phyloP scores from a whole-genome alignment of 2,329 filamentous ascomycete species.

The Colletotrichum tropicicola region DNA sequence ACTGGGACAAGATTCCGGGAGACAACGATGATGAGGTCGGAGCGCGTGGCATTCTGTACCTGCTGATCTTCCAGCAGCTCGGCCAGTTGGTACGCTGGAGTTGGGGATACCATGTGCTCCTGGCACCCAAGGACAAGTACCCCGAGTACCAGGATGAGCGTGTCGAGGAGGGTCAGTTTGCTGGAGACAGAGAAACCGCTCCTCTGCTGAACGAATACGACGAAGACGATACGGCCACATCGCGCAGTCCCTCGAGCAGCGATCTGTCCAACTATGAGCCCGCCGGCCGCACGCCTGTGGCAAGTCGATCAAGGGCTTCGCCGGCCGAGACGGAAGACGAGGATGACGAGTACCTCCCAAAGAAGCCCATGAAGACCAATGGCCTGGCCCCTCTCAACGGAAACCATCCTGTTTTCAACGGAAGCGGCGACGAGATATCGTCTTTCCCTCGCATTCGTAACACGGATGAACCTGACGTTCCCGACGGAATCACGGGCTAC shows the following conservation, averaged over 20 bases:
- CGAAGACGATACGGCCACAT: constrained; percentile 47
- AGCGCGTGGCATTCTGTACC: constrained; percentile 91
- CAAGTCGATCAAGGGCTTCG: constrained; percentile 58
- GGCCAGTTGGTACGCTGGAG: constrained; percentile 96
- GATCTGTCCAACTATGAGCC: constrained; percentile 62
- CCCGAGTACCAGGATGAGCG: constrained; percentile 67
- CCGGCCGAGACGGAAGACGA: constrained; percentile 60
- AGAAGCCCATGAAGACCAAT: constrained; percentile 34
- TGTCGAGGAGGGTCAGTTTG: constrained; percentile 68
- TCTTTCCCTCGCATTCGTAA: constrained; percentile 68
- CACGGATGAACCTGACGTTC: constrained; percentile 49
- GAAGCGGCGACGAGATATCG: constrained; percentile 61
- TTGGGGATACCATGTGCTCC: constrained; percentile 94
- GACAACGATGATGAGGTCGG: constrained; percentile 97
- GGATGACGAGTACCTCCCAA: constrained; percentile 40
- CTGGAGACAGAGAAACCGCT: constrained; percentile 57
- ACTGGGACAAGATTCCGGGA: constrained; percentile 90
- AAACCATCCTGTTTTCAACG: constrained; percentile 40
- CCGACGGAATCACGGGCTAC: constrained; percentile 51
- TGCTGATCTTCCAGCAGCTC: constrained; percentile 97
- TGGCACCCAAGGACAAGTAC: constrained; percentile 85
- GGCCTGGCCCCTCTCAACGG: constrained; percentile 32
- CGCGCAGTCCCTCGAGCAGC: constrained; percentile 38
- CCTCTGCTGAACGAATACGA: constrained; percentile 57
- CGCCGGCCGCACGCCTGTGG: constrained; percentile 64